phyloP scores from a whole-genome alignment of 495 filamentous ascomycete genomes.

The Parachaetomium inaequale region DNA sequence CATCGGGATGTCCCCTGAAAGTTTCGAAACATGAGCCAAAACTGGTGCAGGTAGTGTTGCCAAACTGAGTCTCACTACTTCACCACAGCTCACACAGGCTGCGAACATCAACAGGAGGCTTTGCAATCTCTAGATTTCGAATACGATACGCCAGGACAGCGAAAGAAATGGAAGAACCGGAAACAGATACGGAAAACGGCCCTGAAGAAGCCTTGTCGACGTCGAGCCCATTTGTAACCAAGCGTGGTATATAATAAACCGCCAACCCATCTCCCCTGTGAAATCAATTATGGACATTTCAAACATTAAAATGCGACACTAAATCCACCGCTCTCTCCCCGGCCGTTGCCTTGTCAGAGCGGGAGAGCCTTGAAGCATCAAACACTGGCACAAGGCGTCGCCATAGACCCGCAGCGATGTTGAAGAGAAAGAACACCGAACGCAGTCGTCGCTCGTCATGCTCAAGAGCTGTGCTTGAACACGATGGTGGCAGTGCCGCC shows the following conservation, averaged over 20 bases:
- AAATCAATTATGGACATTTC: conserved; percentile 44
- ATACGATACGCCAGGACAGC: conserved; percentile 7
- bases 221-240: not conserved
- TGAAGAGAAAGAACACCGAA: not conserved
- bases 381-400: not conserved
- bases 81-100: too few relatives aligned
- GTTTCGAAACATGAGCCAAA: not conserved
- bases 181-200: not conserved
- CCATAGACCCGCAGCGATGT: conserved; percentile 6
- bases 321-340: conserved; percentile 19
- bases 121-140: not conserved
- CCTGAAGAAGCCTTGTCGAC: not conserved
- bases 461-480: conserved; percentile 29
- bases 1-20: not conserved
- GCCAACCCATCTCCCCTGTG: conserved; percentile 13
- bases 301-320: conserved; percentile 26
- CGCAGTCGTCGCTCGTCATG: not conserved
- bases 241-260: not conserved
- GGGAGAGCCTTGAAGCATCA: conserved; percentile 1
- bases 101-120: too few relatives aligned
- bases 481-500: conserved; percentile 39
- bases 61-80: too few relatives aligned
- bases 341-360: conserved; percentile 10
- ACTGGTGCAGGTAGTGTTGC: too few relatives aligned
- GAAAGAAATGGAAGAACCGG: not conserved